Percentiles rank a stretch among this genome's conserved stretches.
Evolutionary conservation across 2,329 filamentous ascomycete species (phyloP).

Genomic region (Sordariomycetes sp.): DNA sequence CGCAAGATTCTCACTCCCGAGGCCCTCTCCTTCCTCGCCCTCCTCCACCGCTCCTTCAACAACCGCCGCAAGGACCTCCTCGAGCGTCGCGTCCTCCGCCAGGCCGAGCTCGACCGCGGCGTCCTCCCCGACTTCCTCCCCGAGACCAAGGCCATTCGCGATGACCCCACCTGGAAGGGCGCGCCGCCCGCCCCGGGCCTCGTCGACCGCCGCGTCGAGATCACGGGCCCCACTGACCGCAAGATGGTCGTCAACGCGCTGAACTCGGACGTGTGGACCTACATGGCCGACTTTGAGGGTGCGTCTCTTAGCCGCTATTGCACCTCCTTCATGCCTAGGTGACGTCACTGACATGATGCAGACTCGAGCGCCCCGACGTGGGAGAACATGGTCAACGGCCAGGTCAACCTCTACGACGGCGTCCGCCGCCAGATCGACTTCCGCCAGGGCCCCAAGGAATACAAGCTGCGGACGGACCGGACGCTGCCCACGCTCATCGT

Average conservation of each 20-base stretch:
- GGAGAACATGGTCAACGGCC: conserved; percentile 99
- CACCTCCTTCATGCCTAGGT: neutral
- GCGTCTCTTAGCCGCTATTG: conserved; percentile 14
- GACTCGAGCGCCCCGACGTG: conserved; percentile 93
- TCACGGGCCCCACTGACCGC: conserved; percentile 90
- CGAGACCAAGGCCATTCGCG: conserved; percentile 89
- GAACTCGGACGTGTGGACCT: conserved; percentile 94
- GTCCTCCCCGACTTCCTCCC: conserved; percentile 85
- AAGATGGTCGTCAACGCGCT: conserved; percentile 99
- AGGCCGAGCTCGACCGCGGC: conserved; percentile 87
- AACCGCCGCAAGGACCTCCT: conserved; percentile 75
- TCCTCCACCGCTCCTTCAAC: conserved; percentile 94
- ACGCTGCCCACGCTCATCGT: conserved; percentile 80
- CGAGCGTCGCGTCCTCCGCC: conserved; percentile 72
- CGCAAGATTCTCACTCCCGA: conserved; percentile 87
- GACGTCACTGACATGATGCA: conserved; percentile 20
- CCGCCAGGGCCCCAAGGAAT: conserved; percentile 88
- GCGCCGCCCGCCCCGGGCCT: conserved; percentile 84
- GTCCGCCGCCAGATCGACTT: conserved; percentile 92
- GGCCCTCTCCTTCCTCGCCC: conserved; percentile 80
- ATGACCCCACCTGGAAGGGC: conserved; percentile 87
- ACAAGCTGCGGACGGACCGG: conserved; percentile 90
- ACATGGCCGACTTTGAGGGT: conserved; percentile 99
- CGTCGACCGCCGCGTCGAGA: conserved; percentile 88
- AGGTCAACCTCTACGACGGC: conserved; percentile 94